Base-by-base conservation (phyloP, 2,329 filamentous ascomycete species). In the Aspergillus quadrilineatus region DNA sequence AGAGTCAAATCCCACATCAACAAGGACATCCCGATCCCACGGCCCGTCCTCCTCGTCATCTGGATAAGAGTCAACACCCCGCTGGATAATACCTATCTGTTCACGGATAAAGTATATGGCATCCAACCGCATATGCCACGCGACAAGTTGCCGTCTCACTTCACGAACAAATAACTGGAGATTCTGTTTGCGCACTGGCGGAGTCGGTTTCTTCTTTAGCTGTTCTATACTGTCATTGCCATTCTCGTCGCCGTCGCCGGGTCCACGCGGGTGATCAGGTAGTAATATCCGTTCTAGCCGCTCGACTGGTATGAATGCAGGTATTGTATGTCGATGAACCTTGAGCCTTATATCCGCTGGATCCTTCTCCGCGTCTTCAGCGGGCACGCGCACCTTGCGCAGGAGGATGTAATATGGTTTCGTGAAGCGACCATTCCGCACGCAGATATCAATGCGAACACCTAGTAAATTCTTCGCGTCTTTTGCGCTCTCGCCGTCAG, bases 251-350 rank as follows among this genome's bases (percentile, higher is more conserved):
- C 60, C 64, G 0, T 45, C 61, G 1, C 55, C 53, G 2, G 1
- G 64, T 58, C 4, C 30, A 15, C 12, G 6, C 4, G 15, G 44
- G 12, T 8, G 59, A 5, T 68, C 62, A 1, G 78, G 67, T 12
- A 63, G 17, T 42, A 60, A 77, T 12, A 63, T 60, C 14, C 65
- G 57, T 60, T 74, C 74, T 8, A 79, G 62, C 34, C 69, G 69
- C 8, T 69, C 57, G 8, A 79, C 55, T 0, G 76, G 69, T 15
- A 79, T 76, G 52, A 78, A 76, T 0, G 71, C 65, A 4, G 77
- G 77, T n/a, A 79, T 72, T 0, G 77, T 79, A 63, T 79, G 77
- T 12, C 71, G 67, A 56, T 79, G 69, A 5, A 79, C 69, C 2
- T 64, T 61, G n/a, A 62, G 41, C 4, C 76, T 52, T 12, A 63